Conservation (phyloP, 257 asterid species). For the Sherardia arvensis region DNA sequence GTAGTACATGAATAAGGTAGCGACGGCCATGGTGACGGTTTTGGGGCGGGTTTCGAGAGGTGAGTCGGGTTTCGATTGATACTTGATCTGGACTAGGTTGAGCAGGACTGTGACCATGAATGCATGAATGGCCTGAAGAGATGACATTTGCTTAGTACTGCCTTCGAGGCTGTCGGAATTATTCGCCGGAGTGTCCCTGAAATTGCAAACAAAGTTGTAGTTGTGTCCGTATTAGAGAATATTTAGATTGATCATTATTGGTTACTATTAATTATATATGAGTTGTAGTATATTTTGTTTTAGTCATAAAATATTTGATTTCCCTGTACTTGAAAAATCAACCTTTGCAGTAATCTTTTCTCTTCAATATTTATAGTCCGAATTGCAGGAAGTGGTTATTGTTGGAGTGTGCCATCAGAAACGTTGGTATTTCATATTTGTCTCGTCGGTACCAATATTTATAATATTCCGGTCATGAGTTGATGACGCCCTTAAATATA, state of each 20-base stretch:
- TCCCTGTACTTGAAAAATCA: too few species aligned
- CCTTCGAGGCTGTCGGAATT: background rate
- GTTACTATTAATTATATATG: too few species aligned
- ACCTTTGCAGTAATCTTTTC: too few species aligned
- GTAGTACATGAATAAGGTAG: background rate
- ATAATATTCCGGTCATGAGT: too few species aligned
- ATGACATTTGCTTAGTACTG: background rate
- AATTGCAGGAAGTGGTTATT: background rate
- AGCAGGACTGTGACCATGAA: background rate
- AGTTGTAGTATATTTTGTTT: too few species aligned
- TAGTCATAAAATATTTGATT: too few species aligned
- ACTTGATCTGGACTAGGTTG: background rate
- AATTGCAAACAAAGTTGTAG: background rate
- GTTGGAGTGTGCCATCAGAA: background rate
- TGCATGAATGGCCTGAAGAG: background rate
- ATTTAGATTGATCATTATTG: too few species aligned
- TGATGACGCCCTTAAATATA: too few species aligned
- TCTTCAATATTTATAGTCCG: too few species aligned
- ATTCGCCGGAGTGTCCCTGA: background rate
- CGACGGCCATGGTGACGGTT: background rate
- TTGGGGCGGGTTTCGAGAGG: constrained; percentile 3
- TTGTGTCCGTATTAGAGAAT: too few species aligned
- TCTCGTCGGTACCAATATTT: too few species aligned
- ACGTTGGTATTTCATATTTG: too few species aligned
- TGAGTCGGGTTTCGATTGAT: background rate